These are phyloP conservation scores for Atalantia buxifolia DNA, from an alignment of 345 rosid genomes.

Conservation along the genomic window DNA sequence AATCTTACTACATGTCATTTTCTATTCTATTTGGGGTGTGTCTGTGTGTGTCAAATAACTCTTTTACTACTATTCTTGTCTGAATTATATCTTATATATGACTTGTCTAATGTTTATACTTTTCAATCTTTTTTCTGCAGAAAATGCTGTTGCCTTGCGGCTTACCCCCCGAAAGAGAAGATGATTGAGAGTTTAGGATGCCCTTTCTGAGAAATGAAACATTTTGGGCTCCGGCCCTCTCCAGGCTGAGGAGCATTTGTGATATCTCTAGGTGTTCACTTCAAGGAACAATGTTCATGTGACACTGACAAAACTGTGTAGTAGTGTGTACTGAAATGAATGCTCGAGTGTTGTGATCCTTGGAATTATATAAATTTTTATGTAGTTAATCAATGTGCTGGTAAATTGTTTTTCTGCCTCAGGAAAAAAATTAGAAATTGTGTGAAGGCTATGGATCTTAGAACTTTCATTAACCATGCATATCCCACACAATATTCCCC, in stretches of 20 bases:
- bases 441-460: neutral
- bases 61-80: neutral
- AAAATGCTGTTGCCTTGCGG: constrained; percentile 99
- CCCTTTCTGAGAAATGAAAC: neutral
- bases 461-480: no score
- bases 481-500: no score
- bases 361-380: neutral
- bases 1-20: neutral
- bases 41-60: neutral
- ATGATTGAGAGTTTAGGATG: constrained; percentile 35
- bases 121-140: constrained; percentile 34
- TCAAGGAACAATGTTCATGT: neutral
- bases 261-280: neutral
- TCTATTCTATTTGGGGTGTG: neutral
- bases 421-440: no score
- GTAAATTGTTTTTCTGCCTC: neutral
- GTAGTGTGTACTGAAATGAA: neutral
- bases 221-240: neutral
- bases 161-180: constrained; percentile 94
- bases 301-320: neutral
- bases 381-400: neutral
- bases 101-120: neutral
- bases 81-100: neutral
- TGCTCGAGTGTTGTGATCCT: neutral
- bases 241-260: neutral